Base-by-base conservation (phyloP, 352 stramenopile species). In the Pythium chondricola region DNA sequence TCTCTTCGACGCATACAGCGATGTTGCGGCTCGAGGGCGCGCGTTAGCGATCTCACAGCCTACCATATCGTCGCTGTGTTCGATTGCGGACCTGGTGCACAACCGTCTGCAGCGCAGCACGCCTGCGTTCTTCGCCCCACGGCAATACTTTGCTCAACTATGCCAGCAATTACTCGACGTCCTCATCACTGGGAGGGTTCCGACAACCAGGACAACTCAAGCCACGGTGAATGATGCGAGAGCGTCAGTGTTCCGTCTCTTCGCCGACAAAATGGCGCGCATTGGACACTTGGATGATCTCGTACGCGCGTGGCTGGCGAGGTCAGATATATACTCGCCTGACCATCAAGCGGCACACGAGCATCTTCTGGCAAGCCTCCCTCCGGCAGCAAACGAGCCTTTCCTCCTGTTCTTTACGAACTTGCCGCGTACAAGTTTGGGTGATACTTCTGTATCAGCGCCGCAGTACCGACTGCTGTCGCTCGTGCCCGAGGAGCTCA, bases 221-320 rank as follows among this genome's bases (percentile, higher is more conserved):
- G n/a, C n/a, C n/a, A n/a, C n/a, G n/a, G n/a, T n/a, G n/a, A n/a
- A n/a, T n/a, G 9, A 18, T 11, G 2, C 13, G 1, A 17, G 32
- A 0, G 10, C 52, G 5, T 18, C 52, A 1, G 61, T 71, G 10
- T 83, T 85, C 33, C 74, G 75, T 8, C 61, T 81, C 57, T 68
- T 90, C 25, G 56, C 43, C n/a, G 66, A 86, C 26, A 90, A 88
- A 32, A 32, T 90, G 7, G 59, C 62, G 7, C 73, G 78, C 24
- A 82, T 85, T 17, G 73, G 78, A 0, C 70, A 85, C 50, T 58
- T 61, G 4, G 44, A 69, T 31, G 36, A 31, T 2, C 32, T 87
- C 3, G 36, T 84, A 3, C 56, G 82, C 36, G 73, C 61, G 31
- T 89, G 74, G 75, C 35, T 84, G 25, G 42, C 29, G 17, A 50